Evolutionary conservation across 257 asterid species (phyloP), one percentile per base, ranked within the genome.

Genomic region (Gentiana macrophylla): DNA sequence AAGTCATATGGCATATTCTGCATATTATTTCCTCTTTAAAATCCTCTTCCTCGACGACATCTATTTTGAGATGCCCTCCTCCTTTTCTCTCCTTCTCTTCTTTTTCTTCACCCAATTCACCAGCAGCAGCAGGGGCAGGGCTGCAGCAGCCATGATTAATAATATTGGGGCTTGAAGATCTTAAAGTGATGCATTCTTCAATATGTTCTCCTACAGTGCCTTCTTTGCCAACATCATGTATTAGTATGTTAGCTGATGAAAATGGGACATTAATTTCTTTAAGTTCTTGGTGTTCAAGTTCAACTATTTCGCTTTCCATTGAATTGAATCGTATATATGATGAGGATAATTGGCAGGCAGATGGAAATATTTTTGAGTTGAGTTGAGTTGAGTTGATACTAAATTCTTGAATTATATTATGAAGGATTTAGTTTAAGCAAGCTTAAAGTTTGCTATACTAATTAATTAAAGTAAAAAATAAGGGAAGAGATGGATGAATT

Each of bases 1-100:
- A 24, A 24, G 1, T 62, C 68, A 83, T 62, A 77, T 83, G 92
- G 52, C 87, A 80, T 6, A 80, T 80, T 53, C 87, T 72, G 63
- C 84, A 79, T 1, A 77, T 35, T 2, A 37, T 67, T 47, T 74
- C 83, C 4, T 1, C 63, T 6, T 48, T 57, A 12, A 51, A 34
- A 62, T 50, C 50, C 9, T 54, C 70, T 9, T 44, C 33, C 6
- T 49, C 69, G 1, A 0, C 52, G 6, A 70, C 15, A 56, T 64
- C 73, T 32, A 74, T 57, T 9, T 24, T 63, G 50, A 53, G 50
- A 4, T 48, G 71, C 45, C 2, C 50, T 43, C 52, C 52, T 35
- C 36, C n/a, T 43, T 52, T 55, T 32, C 6, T 49, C 1, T 55
- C n/a, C 6, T 37, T 7, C 24, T 45, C 44, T 24, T 37, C 11